Conservation (phyloP, 768 basidiomycete genomes). For the Crucibulum laeve region DNA sequence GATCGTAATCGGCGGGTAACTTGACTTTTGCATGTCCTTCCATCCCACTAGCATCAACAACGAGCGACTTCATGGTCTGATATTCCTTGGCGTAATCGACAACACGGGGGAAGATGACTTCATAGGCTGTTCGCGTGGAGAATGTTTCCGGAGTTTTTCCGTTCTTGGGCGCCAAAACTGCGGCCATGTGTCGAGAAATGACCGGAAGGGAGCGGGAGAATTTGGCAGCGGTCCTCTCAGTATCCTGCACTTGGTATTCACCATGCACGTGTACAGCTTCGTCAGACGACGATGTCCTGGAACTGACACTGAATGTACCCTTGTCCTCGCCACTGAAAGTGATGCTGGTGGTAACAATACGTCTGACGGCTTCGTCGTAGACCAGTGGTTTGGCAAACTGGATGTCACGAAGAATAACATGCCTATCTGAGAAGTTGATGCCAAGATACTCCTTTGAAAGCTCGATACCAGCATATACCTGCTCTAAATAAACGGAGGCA, state of each 20-base stretch:
- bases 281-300: constrained; percentile 25
- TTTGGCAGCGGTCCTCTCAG: constrained; percentile 24
- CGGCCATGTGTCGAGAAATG: constrained; percentile 26
- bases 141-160: constrained; percentile 38
- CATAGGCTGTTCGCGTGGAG: constrained; percentile 52
- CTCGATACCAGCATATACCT: constrained; percentile 41
- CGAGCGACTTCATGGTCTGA: constrained; percentile 52
- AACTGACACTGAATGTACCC: constrained; percentile 44
- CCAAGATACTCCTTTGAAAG: constrained; percentile 28
- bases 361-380: constrained; percentile 25
- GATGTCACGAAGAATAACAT: constrained; percentile 37
- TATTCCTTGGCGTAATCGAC: constrained; percentile 59
- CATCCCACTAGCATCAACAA: constrained; percentile 41
- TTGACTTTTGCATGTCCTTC: constrained; percentile 49
- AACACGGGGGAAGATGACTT: constrained; percentile 64
- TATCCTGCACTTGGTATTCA: constrained; percentile 31
- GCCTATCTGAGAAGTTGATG: no score
- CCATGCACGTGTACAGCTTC: constrained; percentile 43
- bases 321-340: constrained; percentile 28
- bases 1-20: constrained; percentile 29
- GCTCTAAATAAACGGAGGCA: constrained; percentile 62
- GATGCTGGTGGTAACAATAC: constrained; percentile 34
- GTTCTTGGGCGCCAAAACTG: constrained; percentile 23
- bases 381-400: constrained; percentile 55
- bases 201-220: constrained; percentile 31